Conservation (phyloP, 805 yeast species). For the Pichia deserticola region DNA sequence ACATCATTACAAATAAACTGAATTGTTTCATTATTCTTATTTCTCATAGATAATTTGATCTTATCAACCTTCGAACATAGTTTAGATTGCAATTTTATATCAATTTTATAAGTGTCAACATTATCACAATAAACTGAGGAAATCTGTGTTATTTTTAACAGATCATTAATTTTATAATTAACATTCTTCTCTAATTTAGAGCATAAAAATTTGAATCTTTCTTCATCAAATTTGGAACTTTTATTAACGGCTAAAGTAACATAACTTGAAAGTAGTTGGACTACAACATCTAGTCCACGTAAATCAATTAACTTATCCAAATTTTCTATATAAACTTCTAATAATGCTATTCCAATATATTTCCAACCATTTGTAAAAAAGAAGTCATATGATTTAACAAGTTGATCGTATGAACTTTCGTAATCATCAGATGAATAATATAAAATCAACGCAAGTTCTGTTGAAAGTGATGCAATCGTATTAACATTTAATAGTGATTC, state of each 20-base stretch:
- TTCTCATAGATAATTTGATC: conserved; percentile 10
- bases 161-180: conserved; percentile 1
- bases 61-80: conserved; percentile 14
- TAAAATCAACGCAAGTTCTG: conserved; percentile 64
- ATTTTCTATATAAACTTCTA: conserved; percentile 64
- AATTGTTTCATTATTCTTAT: conserved; percentile 11
- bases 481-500: conserved; percentile 46
- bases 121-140: conserved; percentile 27
- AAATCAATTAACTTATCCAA: conserved; percentile 35
- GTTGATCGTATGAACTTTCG: conserved; percentile 51
- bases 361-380: conserved; percentile 73
- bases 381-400: conserved; percentile 61
- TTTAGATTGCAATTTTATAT: conserved; percentile 28
- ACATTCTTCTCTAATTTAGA: background rate
- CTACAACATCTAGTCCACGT: conserved; percentile 14
- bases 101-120: conserved; percentile 33
- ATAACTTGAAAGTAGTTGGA: conserved; percentile 33
- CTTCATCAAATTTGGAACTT: conserved; percentile 12
- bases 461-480: conserved; percentile 63
- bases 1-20: conserved; percentile 12
- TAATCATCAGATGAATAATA: conserved; percentile 45
- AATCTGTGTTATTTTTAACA: background rate
- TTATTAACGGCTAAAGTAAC: conserved; percentile 26
- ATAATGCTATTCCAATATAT: conserved; percentile 54
- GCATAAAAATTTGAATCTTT: background rate